phyloP scores from a whole-genome alignment of 257 asterid species.

The Ilex asprella region DNA sequence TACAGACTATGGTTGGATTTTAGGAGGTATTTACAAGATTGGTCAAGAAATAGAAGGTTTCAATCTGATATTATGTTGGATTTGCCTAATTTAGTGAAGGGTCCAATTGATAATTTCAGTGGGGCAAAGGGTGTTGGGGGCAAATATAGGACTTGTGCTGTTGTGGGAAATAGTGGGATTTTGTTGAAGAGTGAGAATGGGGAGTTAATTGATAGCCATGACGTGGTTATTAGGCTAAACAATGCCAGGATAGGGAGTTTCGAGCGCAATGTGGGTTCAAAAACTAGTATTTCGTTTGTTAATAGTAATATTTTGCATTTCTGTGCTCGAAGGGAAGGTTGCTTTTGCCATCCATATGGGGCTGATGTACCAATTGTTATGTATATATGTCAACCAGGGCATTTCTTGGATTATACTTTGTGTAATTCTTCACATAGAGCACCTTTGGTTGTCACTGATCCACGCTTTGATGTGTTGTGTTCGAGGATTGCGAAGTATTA shows the following conservation, averaged over 20 bases:
- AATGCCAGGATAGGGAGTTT: conserved; percentile 59
- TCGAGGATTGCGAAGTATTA: conserved; percentile 79
- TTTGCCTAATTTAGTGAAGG: conserved; percentile 29
- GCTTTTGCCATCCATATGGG: conserved; percentile 95
- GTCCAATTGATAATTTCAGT: conserved; percentile 22
- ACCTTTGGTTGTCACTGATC: conserved; percentile 67
- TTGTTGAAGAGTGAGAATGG: conserved; percentile 53
- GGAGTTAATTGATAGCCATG: conserved; percentile 59
- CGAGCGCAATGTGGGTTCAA: conserved; percentile 63
- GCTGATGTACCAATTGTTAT: conserved; percentile 53
- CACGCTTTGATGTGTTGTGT: conserved; percentile 64
- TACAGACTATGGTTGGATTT: conserved; percentile 60
- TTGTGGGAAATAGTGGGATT: conserved; percentile 95
- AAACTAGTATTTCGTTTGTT: conserved; percentile 71
- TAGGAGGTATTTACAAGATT: conserved; percentile 47
- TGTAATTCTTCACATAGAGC: conserved; percentile 72
- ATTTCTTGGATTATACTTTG: conserved; percentile 69
- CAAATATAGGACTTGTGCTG: conserved; percentile 68
- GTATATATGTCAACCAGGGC: conserved; percentile 89
- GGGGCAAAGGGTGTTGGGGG: conserved; percentile 15
- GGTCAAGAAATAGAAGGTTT: conserved; percentile 63
- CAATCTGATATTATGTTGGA: conserved; percentile 42
- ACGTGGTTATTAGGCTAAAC: conserved; percentile 73
- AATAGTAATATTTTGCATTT: conserved; percentile 79
- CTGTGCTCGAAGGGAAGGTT: conserved; percentile 71